Evolutionary conservation across 805 yeast genomes (phyloP).

Genomic region (Myxozyma neglecta): DNA sequence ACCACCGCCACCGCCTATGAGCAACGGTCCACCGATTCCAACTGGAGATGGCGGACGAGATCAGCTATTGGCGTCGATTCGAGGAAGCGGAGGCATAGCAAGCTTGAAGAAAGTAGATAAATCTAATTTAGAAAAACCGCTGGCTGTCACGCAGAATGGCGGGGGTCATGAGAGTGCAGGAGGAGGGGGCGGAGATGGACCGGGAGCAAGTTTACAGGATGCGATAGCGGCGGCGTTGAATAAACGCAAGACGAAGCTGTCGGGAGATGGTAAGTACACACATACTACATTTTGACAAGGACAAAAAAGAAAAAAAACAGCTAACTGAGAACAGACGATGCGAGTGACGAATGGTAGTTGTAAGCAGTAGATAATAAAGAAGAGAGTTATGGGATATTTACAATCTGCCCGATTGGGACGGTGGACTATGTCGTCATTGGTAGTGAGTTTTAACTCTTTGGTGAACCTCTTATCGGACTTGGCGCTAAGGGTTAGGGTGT

Average conservation of each 20-base stretch:
- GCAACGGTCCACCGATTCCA: constrained; percentile 1
- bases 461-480: no score
- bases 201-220: constrained; percentile 72
- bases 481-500: no score
- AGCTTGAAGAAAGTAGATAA: constrained; percentile 76
- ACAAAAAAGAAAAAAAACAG: neutral
- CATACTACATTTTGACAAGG: neutral
- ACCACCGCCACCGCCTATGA: constrained; percentile 34
- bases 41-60: constrained; percentile 64
- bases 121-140: constrained; percentile 76
- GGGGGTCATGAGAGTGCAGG: constrained; percentile 40
- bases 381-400: no score
- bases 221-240: constrained; percentile 85
- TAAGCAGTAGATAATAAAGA: no score
- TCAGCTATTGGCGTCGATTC: constrained; percentile 81
- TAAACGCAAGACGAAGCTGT: constrained; percentile 77
- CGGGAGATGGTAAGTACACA: constrained; percentile 47
- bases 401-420: no score
- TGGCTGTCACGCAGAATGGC: constrained; percentile 42
- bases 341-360: neutral
- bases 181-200: constrained; percentile 49
- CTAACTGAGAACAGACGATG: neutral
- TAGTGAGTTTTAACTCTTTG: no score
- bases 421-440: no score
- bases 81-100: constrained; percentile 69